Evolutionary conservation across 2,329 filamentous ascomycete species (phyloP).

Genomic region (Curvularia spicifera): DNA sequence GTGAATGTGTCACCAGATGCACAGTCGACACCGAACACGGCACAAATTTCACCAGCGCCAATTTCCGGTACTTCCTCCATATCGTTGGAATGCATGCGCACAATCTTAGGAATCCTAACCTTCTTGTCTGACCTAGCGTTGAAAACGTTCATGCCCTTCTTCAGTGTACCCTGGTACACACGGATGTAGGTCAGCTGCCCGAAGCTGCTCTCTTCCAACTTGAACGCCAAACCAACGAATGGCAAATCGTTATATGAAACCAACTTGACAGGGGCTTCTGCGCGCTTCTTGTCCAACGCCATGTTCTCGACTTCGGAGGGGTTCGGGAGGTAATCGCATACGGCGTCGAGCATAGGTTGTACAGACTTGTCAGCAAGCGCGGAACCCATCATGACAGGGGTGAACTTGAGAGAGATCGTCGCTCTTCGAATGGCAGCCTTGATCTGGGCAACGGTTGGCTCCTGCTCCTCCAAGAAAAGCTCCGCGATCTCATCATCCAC

Average conservation of each 20-base stretch:
- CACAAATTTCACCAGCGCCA: constrained; percentile 95
- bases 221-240: constrained; percentile 96
- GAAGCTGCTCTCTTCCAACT: constrained; percentile 98
- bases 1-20: constrained; percentile 98
- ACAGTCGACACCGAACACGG: constrained; percentile 97
- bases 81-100: constrained; percentile 99
- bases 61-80: constrained; percentile 97
- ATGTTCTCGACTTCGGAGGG: constrained; percentile 87
- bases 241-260: constrained; percentile 92
- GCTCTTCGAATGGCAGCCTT: constrained; percentile 90
- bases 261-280: constrained; percentile 81
- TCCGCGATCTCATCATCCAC: constrained; percentile 98
- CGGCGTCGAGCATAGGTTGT: constrained; percentile 95
- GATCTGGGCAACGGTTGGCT: constrained; percentile 80
- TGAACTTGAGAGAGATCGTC: constrained; percentile 89
- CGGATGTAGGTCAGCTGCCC: constrained; percentile 98
- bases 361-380: constrained; percentile 93
- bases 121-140: constrained; percentile 95
- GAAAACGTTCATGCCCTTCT: constrained; percentile 87
- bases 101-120: constrained; percentile 94
- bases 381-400: constrained; percentile 94
- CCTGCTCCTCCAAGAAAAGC: constrained; percentile 85
- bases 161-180: constrained; percentile 92
- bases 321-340: constrained; percentile 95
- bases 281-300: constrained; percentile 81